Base-by-base conservation (phyloP, 2,329 filamentous ascomycete genomes). In the Phoma herbarum region DNA sequence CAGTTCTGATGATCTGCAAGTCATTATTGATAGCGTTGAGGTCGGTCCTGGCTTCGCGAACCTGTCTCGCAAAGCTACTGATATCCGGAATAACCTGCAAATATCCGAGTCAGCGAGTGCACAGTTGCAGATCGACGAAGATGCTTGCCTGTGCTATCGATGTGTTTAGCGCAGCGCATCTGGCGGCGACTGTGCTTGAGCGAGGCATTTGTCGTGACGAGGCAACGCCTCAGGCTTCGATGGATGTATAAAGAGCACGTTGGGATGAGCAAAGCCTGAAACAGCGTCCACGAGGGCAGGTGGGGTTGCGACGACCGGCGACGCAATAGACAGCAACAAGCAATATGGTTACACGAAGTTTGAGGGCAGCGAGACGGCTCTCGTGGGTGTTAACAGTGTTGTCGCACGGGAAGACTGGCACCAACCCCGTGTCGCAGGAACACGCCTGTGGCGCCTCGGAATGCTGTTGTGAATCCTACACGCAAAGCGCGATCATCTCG, bases 41-140 rank as follows among this genome's bases (percentile, higher is more conserved):
- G n/a, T 74, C 71, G 50, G 74, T 65, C 42, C 73, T 65, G 16
- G 71, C 67, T 50, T 74, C 68, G 53, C 73, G 73, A 23, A 70
- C 56, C 60, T 64, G 68, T n/a, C 73, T 68, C 28, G 71, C 71
- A 55, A 75, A 74, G 41, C 61, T 66, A 45, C 63, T 65, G 47
- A 72, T 64, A 51, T 73, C 70, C 28, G 64, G 66, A 46, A 75
- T 69, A 20, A 73, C 67, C 73, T 75, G 50, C 12, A 48, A 4
- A 25, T 12, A 33, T n/a, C 28, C 45, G 47, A 59, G 56, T 71
- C 52, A 69, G 62, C 47, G 22, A 41, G 52, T 56, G 51, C 46
- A 52, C 52, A 46, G 59, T 39, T 44, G 50, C 39, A 22, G 50
- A 39, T 60, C 26, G 43, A 39, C 49, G n/a, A 49, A 54, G 20